Conservation (phyloP, 1,139 yeast genomes). For the Candida labiduridarum region DNA sequence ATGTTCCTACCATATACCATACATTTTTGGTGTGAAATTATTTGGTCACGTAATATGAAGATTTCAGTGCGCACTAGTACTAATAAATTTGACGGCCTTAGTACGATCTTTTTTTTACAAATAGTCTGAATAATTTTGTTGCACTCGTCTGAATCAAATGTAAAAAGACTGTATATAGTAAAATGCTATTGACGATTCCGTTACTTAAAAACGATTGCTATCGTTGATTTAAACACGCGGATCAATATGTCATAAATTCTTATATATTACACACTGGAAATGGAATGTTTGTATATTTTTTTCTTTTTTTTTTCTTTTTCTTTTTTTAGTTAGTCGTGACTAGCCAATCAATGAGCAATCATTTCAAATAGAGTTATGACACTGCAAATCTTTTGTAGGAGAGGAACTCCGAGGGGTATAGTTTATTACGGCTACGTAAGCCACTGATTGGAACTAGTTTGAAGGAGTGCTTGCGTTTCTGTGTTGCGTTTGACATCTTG, state of each 20-base stretch:
- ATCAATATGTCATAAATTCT: constrained; percentile 1
- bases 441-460: neutral
- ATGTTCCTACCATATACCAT: too few relatives aligned
- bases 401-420: neutral
- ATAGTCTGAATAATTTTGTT: too few relatives aligned
- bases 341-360: neutral
- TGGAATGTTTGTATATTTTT: neutral
- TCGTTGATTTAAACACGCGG: neutral
- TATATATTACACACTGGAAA: neutral
- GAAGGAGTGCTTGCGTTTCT: too few relatives aligned
- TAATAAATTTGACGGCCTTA: too few relatives aligned
- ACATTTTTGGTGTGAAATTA: too few relatives aligned
- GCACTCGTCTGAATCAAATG: too few relatives aligned
- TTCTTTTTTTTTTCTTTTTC: neutral
- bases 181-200: too few relatives aligned
- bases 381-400: neutral
- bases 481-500: neutral
- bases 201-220: too few relatives aligned
- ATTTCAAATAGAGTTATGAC: neutral
- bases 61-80: too few relatives aligned
- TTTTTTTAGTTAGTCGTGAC: neutral
- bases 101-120: too few relatives aligned
- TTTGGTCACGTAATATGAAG: too few relatives aligned
- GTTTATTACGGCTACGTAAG: neutral
- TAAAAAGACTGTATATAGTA: too few relatives aligned